Evolutionary conservation across 345 rosid genomes (phyloP).

Genomic region (Boechera stricta): DNA sequence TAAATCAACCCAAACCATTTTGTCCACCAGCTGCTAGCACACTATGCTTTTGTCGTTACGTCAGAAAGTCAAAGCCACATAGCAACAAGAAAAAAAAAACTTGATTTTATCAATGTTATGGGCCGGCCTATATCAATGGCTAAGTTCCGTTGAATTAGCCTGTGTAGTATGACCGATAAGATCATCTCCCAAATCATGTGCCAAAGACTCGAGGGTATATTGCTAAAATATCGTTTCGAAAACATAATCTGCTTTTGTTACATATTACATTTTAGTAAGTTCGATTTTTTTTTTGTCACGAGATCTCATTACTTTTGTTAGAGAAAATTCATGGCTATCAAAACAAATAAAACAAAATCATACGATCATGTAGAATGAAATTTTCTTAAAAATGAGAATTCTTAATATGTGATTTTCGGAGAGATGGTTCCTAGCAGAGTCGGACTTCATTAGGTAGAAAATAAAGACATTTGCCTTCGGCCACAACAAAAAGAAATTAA

Average conservation of each 20-base stretch:
- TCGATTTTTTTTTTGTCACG: not conserved
- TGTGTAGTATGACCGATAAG: not conserved
- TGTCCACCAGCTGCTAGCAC: slow-evolving; percentile 21
- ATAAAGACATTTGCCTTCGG: no score
- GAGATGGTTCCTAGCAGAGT: not conserved
- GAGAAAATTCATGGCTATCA: not conserved
- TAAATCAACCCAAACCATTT: slow-evolving; percentile 57
- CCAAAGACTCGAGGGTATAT: not conserved
- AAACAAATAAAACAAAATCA: not conserved
- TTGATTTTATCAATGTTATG: slow-evolving; percentile 7
- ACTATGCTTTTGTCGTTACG: slow-evolving; percentile 30
- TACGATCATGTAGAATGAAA: not conserved
- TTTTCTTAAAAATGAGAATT: no score
- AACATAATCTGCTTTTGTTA: not conserved
- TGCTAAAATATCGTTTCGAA: not conserved
- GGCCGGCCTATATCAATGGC: slow-evolving; percentile 20
- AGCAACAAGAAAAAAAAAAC: slow-evolving; percentile 46
- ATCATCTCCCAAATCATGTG: not conserved
- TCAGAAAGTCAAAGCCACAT: slow-evolving; percentile 71
- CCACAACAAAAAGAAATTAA: no score
- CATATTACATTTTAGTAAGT: not conserved
- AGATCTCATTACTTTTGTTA: not conserved
- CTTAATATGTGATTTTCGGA: no score
- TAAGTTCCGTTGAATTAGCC: not conserved
- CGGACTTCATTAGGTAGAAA: no score